These are phyloP conservation scores for Trypanosoma congolense DNA, from an alignment of 208 protist genomes.

Conservation along the genomic window DNA sequence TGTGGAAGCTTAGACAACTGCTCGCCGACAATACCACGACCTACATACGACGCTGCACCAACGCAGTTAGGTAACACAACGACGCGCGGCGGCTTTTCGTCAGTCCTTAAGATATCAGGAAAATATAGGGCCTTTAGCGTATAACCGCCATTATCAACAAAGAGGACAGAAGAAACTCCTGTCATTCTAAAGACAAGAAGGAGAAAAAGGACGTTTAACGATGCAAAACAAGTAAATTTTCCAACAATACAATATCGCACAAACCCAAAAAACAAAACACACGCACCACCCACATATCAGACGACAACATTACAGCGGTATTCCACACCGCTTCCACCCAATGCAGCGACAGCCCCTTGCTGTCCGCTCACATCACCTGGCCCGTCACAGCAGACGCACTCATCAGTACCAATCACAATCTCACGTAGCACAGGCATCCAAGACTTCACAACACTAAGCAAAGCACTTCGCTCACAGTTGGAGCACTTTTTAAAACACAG, in stretches of 20 bases:
- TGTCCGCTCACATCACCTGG: too few species aligned
- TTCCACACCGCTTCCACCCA: too few species aligned
- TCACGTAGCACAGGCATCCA: slow-evolving; percentile 1
- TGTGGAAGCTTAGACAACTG: slow-evolving; percentile 60
- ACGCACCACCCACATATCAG: too few species aligned
- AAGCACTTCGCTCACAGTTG: too few species aligned
- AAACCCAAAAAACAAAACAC: too few species aligned
- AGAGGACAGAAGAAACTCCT: slow-evolving; percentile 28
- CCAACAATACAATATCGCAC: slow-evolving; percentile 1
- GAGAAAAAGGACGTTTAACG: slow-evolving; percentile 8
- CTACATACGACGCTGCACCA: slow-evolving; percentile 52
- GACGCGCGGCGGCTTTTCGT: slow-evolving; percentile 4
- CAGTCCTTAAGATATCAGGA: slow-evolving; percentile 9
- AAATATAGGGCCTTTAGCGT: slow-evolving; percentile 73
- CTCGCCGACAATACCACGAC: slow-evolving; percentile 64
- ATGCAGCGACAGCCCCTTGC: too few species aligned
- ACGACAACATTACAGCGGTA: too few species aligned
- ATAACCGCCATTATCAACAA: slow-evolving; percentile 81
- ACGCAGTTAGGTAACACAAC: slow-evolving; percentile 62
- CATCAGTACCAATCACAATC: slow-evolving; percentile 3
- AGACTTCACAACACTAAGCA: background rate
- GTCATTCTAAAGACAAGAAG: slow-evolving; percentile 12
- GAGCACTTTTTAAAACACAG: too few species aligned
- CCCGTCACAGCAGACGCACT: background rate
- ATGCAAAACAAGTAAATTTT: slow-evolving; percentile 12